Conservation (phyloP, 202 grass and related monocot genomes). For the Saccharum hybrid region DNA sequence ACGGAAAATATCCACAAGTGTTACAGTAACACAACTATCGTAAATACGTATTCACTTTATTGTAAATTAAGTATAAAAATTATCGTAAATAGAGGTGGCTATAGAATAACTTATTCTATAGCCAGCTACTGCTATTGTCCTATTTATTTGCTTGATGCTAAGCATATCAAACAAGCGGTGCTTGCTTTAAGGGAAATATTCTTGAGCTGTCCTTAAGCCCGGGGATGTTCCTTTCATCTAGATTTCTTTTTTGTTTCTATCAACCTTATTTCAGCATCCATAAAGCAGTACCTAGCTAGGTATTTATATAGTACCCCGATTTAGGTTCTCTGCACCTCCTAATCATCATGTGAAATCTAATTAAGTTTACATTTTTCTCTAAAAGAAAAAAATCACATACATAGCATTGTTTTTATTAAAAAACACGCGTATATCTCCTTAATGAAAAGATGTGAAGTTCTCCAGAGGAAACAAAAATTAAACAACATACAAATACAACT, state of each 20-base stretch:
- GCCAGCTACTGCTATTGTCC: no score
- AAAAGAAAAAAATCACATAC: background rate
- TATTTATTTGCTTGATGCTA: constrained; percentile 33
- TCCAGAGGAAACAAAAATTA: background rate
- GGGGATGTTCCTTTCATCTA: constrained; percentile 52
- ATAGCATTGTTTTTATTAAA: background rate
- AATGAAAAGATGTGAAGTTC: background rate
- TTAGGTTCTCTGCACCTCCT: background rate
- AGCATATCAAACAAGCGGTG: constrained; percentile 57
- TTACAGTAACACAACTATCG: no score
- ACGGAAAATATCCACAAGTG: no score
- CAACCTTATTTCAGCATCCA: constrained; percentile 48
- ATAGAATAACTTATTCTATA: no score
- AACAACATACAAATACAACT: background rate
- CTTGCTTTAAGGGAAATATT: constrained; percentile 65
- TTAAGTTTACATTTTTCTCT: background rate
- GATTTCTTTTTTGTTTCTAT: constrained; percentile 49
- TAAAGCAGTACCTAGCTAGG: constrained; percentile 38
- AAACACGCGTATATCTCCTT: background rate
- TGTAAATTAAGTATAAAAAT: no score
- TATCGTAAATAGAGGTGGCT: no score
- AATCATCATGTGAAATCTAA: background rate
- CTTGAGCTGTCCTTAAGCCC: constrained; percentile 47
- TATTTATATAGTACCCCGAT: constrained; percentile 9
- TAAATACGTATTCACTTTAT: no score